Base-by-base conservation (phyloP, 768 basidiomycete genomes). In the Rhodotorula diobovata region DNA sequence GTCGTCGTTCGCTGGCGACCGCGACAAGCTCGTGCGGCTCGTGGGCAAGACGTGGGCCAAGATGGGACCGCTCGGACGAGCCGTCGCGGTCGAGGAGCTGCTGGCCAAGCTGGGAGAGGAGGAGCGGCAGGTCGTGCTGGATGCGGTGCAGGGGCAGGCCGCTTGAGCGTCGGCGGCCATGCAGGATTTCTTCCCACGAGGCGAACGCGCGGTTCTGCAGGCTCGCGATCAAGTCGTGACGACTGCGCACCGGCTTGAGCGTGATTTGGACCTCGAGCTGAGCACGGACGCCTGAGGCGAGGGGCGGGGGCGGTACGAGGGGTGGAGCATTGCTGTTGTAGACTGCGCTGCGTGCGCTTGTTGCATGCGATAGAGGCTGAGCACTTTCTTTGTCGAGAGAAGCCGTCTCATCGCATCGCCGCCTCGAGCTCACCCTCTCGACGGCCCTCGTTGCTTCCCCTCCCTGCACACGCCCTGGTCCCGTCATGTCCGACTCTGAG, bases 401-500 rank as follows among this genome's bases (percentile, higher is more conserved):
- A 30, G 32, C 4, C 15, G 34, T 35, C 8, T 34, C 14, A 1
- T 21, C 9, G 54, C 35, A 11, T 54, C 53, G 15, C 23, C 34
- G 32, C 14, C 54, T 10, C 32, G 54, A 32, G 48, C 20, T 32
- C 21, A 18, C 7, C 15, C 59, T 39, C 66, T 59, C n/a, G 28
- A 25, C 51, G 41, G 41, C 5, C 18, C 32, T 32, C 45, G 4
- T 12, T 48, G 35, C 21, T 39, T 15, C 0, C 32, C 32, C 32
- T 32, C 62, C 34, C 37, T 43, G 35, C 21, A 11, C 39, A 30
- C 46, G 54, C 18, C 58, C 7, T 34, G 2, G 30, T 25, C 15
- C n/a, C n/a, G n/a, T n/a, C 23, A 70, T 70, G 69, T 48, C 46
- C 16, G 69, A 61, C 45, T 61, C 63, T 15, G 69, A 65, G 60